Percentiles rank a stretch among this genome's conserved stretches.
These are phyloP conservation scores for Beauveria varroae DNA, from an alignment of 2,329 filamentous ascomycete genomes.

Conservation along the genomic window DNA sequence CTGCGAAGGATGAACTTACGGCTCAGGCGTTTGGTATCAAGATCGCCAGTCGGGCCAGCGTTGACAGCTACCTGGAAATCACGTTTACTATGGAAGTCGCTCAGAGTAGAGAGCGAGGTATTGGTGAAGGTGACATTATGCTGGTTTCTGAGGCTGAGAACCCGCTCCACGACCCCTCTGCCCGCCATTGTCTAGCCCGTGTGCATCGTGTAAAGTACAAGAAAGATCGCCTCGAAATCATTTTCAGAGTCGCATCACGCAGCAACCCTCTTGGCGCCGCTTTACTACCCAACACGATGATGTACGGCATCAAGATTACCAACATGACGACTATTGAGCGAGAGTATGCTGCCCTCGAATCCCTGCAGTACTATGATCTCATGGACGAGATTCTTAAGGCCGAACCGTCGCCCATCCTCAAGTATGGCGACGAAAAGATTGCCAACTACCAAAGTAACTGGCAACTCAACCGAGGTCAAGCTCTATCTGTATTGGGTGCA, in stretches of 20 bases:
- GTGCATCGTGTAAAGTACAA: conserved; percentile 76
- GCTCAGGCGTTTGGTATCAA: conserved; percentile 80
- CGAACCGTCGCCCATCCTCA: conserved; percentile 80
- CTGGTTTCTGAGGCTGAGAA: conserved; percentile 68
- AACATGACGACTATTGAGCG: conserved; percentile 93
- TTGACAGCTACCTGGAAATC: conserved; percentile 89
- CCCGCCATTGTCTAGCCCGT: conserved; percentile 78
- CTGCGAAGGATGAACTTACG: conserved; percentile 77
- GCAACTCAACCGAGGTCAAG: conserved; percentile 79
- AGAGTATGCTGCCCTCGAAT: conserved; percentile 87
- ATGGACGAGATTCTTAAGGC: conserved; percentile 87
- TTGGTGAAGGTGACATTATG: conserved; percentile 83
- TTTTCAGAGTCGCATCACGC: conserved; percentile 70
- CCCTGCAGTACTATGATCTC: conserved; percentile 89
- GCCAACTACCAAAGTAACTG: conserved; percentile 66
- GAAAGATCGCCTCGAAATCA: conserved; percentile 72
- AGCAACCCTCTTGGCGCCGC: conserved; percentile 53
- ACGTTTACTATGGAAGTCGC: conserved; percentile 70
- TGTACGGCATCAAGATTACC: conserved; percentile 76
- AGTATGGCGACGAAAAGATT: conserved; percentile 68
- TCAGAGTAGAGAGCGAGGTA: conserved; percentile 62
- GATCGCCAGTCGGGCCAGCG: conserved; percentile 76
- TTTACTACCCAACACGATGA: conserved; percentile 60
- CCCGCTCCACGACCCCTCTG: conserved; percentile 57
- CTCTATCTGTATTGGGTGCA: conserved; percentile 84